Evolutionary conservation across 2,329 filamentous ascomycete genomes (phyloP), one percentile per base, ranked within the genome.

Genomic region (Diaporthe destruens): DNA sequence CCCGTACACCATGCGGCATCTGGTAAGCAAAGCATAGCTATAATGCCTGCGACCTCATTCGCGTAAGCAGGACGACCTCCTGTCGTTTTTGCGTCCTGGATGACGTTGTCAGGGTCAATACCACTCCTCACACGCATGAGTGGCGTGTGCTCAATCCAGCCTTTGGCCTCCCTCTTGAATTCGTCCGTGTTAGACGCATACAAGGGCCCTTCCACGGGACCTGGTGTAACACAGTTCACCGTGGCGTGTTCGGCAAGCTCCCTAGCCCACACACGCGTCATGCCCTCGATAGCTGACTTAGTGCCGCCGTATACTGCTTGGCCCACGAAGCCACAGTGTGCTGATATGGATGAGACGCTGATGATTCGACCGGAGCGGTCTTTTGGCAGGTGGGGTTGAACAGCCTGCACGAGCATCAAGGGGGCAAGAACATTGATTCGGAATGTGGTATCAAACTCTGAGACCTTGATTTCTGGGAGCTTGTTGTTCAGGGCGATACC

Each of bases 341-440:
- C 86, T 34, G 85, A 87, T 32, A 89, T 86, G 71, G 86, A 88
- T 8, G 87, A 88, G 67, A 90, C 80, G 79, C 87, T 89, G 78
- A 90, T 82, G 75, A 90, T 85, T 71, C 85, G 86, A 70, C 82
- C 88, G 74, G 85, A 90, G 74, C 91, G 91, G 82, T 94, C 92
- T 71, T 80, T 83, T 2, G 89, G 94, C 6, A 97, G 87, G 81
- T 92, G 91, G 0, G 91, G 92, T 47, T 90, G 83, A 0, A 90
- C 89, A 6, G 93, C 93, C 82, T 97, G 92, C 32, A 93, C 89
- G 20, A 97, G 86, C 3, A 97, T 87, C 29, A 97, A 83, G 1
- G 94, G 94, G 0, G 93, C 94, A 11, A 94, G 88, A 25, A 97
- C 94, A 79, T 97, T 97, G 83, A 96, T 88, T 71, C 89, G 88